Evolutionary conservation across 1,284 basidiomycete species (phyloP).

Genomic region (Schizopora paradoxa): DNA sequence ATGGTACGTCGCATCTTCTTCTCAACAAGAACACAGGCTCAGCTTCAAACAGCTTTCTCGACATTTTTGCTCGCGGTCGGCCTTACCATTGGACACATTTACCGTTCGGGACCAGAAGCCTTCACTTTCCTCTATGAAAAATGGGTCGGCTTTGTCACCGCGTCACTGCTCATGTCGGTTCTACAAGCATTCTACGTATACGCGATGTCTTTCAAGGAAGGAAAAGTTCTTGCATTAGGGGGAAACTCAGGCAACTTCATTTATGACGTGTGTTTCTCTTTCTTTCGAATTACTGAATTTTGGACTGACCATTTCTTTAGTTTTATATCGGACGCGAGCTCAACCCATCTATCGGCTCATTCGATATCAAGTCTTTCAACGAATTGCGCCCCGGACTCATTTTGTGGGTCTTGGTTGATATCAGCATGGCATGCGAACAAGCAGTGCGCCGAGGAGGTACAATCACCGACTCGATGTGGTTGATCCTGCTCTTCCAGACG

Average conservation of each 20-base stretch:
- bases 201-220: conserved; percentile 61
- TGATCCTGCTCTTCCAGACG: conserved; percentile 82
- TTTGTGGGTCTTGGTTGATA: conserved; percentile 89
- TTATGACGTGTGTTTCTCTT: conserved; percentile 72
- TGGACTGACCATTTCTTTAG: conserved; percentile 36
- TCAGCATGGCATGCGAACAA: conserved; percentile 91
- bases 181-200: conserved; percentile 76
- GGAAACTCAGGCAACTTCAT: conserved; percentile 87
- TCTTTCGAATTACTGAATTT: conserved; percentile 9
- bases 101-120: conserved; percentile 67
- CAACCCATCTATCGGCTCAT: conserved; percentile 83
- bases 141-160: conserved; percentile 87
- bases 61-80: conserved; percentile 81
- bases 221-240: conserved; percentile 78
- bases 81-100: conserved; percentile 60
- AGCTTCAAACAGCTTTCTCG: conserved; percentile 70
- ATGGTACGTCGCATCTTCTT: conserved; percentile 79
- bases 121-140: conserved; percentile 92
- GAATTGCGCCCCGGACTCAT: conserved; percentile 95
- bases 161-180: conserved; percentile 76
- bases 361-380: conserved; percentile 98
- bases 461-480: conserved; percentile 89
- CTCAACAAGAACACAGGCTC: not conserved
- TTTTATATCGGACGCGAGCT: conserved; percentile 96
- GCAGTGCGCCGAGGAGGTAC: conserved; percentile 72